Evolutionary conservation across 2,329 filamentous ascomycete genomes (phyloP), one percentile per base, ranked within the genome.

Genomic region (Sporothrix globosa): DNA sequence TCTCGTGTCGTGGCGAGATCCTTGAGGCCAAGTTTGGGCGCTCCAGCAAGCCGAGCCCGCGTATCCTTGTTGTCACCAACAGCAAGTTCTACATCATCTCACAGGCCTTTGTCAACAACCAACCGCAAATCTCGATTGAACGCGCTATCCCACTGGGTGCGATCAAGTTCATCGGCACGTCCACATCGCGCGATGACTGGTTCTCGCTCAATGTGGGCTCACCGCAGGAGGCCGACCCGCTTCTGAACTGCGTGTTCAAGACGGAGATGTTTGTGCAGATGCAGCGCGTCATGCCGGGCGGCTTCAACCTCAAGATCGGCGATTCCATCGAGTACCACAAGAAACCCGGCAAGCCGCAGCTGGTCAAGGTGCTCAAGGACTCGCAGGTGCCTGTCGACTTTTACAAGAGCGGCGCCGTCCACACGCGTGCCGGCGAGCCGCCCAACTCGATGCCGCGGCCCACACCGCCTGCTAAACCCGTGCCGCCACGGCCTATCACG

Each of bases 261-360:
- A 99, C 96, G 0, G 96, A 99, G 77, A 90, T 99, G 80, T 97
- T 98, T 78, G 96, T 95, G 0, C 94, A 97, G 73, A 89, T 99
- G 82, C 89, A 90, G 77, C 89, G 88, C 67, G 88, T 89, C 68
- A 91, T 96, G 80, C 90, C 91, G 3, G 92, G 91, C 10, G 90
- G 92, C 11, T 87, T 97, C 77, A 93, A 90, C 77, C 82, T 99
- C 63, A 93, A 92, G 80, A 91, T 98, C 73, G 88, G 84, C n/a
- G 90, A 96, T 39, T 86, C 85, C 71, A 94, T 99, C 75, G 92
- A 97, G 78, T 99, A 97, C 80, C 94, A 95, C 78, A 99, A 98
- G 86, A 99, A 99, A 81, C 96, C 96, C 0, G 92, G 92, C 69
- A 99, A 99, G 83, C 87, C 92, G 79, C 91, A 95, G 69, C 82